These are phyloP conservation scores for Trypethelium eluteriae DNA, from an alignment of 495 filamentous ascomycete genomes.

Conservation along the genomic window DNA sequence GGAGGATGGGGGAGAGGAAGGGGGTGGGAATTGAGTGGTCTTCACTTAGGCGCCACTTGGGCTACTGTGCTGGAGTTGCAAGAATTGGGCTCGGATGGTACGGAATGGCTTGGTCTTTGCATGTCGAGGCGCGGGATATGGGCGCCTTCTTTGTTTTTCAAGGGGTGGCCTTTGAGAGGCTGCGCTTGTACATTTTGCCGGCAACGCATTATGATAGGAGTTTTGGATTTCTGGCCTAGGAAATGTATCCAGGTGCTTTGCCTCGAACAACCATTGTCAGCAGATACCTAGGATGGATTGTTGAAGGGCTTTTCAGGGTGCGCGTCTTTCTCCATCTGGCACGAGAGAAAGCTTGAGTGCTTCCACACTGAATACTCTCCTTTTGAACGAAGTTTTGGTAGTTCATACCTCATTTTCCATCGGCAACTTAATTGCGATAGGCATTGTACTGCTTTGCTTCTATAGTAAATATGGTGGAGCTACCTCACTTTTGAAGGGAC, in stretches of 20 bases:
- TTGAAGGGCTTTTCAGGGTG: neutral
- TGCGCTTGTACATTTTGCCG: neutral
- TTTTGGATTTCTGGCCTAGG: neutral
- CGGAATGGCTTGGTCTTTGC: neutral
- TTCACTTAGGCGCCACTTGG: too few species aligned
- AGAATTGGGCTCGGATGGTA: neutral
- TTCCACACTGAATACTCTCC: neutral
- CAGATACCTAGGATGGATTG: neutral
- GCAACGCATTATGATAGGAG: slow-evolving; percentile 7
- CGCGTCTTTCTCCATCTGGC: neutral
- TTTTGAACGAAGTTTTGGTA: neutral
- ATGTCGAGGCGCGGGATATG: neutral
- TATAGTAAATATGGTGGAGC: neutral
- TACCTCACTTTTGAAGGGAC: neutral
- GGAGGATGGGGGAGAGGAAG: neutral
- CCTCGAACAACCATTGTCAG: neutral
- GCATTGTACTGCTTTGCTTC: neutral
- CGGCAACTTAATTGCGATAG: neutral
- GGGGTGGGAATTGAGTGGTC: neutral
- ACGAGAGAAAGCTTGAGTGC: neutral
- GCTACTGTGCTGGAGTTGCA: too few species aligned
- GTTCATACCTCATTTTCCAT: neutral
- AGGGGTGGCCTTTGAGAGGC: neutral
- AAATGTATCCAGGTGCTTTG: neutral
- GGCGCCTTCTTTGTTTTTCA: neutral